phyloP scores from a whole-genome alignment of 306 rosid species.

The Aeschynomene evenia region DNA sequence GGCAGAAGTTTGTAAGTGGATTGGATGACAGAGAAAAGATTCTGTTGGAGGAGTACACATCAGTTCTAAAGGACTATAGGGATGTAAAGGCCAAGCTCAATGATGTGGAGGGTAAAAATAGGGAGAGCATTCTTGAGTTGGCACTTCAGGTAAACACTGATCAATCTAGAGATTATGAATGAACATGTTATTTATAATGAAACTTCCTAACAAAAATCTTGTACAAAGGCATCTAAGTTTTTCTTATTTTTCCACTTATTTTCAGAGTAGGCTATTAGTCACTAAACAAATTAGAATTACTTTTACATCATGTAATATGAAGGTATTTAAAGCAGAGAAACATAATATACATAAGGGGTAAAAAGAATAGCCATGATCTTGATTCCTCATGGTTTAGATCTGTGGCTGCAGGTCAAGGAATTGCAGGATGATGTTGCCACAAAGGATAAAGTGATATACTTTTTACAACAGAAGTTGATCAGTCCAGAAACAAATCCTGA shows the following conservation, averaged over 20 bases:
- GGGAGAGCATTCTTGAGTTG: constrained; percentile 62
- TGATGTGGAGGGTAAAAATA: constrained; percentile 62
- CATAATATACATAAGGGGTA: background rate
- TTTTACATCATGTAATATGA: background rate
- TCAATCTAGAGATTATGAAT: constrained; percentile 2
- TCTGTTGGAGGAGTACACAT: constrained; percentile 66
- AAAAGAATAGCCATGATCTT: background rate
- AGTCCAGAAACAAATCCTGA: constrained; percentile 33
- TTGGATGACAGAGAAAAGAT: constrained; percentile 72
- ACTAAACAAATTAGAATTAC: background rate
- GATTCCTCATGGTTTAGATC: background rate
- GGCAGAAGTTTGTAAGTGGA: constrained; percentile 54
- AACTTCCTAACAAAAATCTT: background rate
- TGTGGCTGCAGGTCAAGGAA: constrained; percentile 48
- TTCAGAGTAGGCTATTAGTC: background rate
- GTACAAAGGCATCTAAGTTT: background rate
- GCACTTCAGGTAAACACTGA: constrained; percentile 46
- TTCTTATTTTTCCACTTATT: background rate
- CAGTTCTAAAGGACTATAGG: constrained; percentile 67
- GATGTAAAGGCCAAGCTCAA: constrained; percentile 60
- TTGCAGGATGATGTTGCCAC: constrained; percentile 50
- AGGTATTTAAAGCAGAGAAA: background rate
- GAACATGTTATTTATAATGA: background rate
- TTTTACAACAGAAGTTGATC: constrained; percentile 46
- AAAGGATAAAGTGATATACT: constrained; percentile 62